These are phyloP conservation scores for Pythium monospermum DNA, from an alignment of 352 stramenopile species.

Conservation along the genomic window DNA sequence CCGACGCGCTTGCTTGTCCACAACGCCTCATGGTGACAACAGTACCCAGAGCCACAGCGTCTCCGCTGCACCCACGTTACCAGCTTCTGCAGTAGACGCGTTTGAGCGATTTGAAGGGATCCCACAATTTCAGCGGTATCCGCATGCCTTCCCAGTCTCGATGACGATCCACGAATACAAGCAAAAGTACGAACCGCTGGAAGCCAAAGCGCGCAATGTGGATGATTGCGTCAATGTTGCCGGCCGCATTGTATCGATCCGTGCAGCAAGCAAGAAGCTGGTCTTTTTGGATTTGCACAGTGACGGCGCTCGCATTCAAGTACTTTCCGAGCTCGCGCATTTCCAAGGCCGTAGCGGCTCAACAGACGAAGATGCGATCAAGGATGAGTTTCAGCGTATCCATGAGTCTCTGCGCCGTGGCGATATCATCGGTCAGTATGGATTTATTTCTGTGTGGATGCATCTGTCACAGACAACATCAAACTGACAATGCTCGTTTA, in stretches of 20 bases:
- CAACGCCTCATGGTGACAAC: background rate
- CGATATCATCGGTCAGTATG: conserved; percentile 64
- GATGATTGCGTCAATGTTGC: conserved; percentile 55
- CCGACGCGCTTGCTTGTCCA: no score
- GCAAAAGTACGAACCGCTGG: conserved; percentile 42
- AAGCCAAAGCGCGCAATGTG: conserved; percentile 49
- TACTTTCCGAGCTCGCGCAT: conserved; percentile 73
- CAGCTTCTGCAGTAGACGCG: conserved; percentile 22
- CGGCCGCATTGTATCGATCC: conserved; percentile 68
- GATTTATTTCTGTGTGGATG: no score
- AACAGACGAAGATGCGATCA: conserved; percentile 26
- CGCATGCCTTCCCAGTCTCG: conserved; percentile 59
- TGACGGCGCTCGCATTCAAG: conserved; percentile 60
- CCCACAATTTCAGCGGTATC: conserved; percentile 49
- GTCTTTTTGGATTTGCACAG: conserved; percentile 75
- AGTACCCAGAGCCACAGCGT: no score
- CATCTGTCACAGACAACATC: no score
- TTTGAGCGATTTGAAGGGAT: conserved; percentile 60
- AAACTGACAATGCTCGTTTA: no score
- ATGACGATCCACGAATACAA: conserved; percentile 66
- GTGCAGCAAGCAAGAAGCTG: conserved; percentile 77
- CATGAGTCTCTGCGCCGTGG: conserved; percentile 73
- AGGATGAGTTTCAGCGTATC: conserved; percentile 51
- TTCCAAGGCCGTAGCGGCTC: conserved; percentile 35
- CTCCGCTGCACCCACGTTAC: conserved; percentile 1